A percentile compares a stretch with the other conserved stretches of the same genome.
Evolutionary conservation across 1,139 yeast species (phyloP).

Genomic region (Saccharomyces hybrid): DNA sequence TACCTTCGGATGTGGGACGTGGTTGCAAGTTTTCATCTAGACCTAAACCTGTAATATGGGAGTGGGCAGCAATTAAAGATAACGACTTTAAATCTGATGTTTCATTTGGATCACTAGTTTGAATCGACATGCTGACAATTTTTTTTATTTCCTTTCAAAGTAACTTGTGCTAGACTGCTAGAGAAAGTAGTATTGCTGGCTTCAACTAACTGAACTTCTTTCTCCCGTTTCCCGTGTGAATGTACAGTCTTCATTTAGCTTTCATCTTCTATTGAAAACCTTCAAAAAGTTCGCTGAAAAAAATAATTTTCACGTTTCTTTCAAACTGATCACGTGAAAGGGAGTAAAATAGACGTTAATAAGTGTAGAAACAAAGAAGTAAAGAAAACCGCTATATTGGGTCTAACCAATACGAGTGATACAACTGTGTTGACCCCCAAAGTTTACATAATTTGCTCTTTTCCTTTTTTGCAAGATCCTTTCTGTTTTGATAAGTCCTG

Average conservation of each 20-base stretch:
- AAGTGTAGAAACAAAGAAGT: not conserved
- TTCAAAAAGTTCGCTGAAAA: not conserved
- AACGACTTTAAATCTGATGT: constrained; percentile 44
- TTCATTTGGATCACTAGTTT: constrained; percentile 38
- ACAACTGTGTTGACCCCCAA: not conserved
- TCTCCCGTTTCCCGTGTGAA: not conserved
- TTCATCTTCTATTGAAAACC: not conserved
- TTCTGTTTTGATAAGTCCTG: not conserved
- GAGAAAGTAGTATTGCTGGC: not conserved
- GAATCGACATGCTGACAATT: constrained; percentile 35
- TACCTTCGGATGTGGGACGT: constrained; percentile 72
- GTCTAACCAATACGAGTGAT: not conserved
- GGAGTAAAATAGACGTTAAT: too few species aligned
- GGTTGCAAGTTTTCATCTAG: constrained; percentile 87
- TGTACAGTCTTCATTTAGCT: not conserved
- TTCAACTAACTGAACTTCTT: not conserved
- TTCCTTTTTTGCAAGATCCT: not conserved
- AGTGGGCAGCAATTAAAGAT: constrained; percentile 88
- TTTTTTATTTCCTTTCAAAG: not conserved
- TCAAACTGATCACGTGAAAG: not conserved
- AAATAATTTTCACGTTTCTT: constrained; percentile 2
- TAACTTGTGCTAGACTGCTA: not conserved
- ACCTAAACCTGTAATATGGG: constrained; percentile 93
- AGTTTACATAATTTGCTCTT: not conserved
- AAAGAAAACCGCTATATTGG: not conserved